phyloP scores from a whole-genome alignment of 352 stramenopile species.

The Globisporangium carolinianum region DNA sequence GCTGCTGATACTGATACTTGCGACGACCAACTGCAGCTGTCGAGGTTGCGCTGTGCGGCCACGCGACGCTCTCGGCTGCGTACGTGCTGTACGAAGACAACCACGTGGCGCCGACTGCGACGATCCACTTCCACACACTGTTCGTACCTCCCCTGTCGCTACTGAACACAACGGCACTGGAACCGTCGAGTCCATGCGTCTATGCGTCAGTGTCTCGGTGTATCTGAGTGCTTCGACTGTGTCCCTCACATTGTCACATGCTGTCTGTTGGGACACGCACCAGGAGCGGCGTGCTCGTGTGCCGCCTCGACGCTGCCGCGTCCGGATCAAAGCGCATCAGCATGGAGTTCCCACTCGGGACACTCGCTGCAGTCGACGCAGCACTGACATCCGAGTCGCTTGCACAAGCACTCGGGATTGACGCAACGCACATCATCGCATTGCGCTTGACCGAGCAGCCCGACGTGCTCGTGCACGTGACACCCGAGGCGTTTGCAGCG shows the following conservation, averaged over 20 bases:
- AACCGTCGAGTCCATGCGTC: too few species aligned
- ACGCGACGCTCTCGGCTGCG: conserved; percentile 87
- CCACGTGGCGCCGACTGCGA: conserved; percentile 21
- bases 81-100: conserved; percentile 63
- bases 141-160: conserved; percentile 9
- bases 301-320: conserved; percentile 15
- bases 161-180: too few species aligned
- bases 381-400: conserved; percentile 11
- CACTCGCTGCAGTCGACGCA: conserved; percentile 5
- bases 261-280: neutral
- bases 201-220: too few species aligned
- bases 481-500: conserved; percentile 9
- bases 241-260: neutral
- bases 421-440: conserved; percentile 10
- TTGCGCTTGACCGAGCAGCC: conserved; percentile 12
- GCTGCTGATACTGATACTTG: too few species aligned
- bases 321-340: conserved; percentile 28
- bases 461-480: conserved; percentile 26
- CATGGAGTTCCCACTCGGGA: conserved; percentile 53
- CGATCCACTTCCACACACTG: conserved; percentile 71
- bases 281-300: conserved; percentile 44
- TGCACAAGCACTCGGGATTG: conserved; percentile 13
- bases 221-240: too few species aligned
- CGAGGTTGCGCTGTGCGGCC: conserved; percentile 89
- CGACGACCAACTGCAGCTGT: conserved; percentile 7